Conservation (phyloP, 225 moss, liverwort and hornwort genomes). For the Bryoerythrophyllum caledonicum region DNA sequence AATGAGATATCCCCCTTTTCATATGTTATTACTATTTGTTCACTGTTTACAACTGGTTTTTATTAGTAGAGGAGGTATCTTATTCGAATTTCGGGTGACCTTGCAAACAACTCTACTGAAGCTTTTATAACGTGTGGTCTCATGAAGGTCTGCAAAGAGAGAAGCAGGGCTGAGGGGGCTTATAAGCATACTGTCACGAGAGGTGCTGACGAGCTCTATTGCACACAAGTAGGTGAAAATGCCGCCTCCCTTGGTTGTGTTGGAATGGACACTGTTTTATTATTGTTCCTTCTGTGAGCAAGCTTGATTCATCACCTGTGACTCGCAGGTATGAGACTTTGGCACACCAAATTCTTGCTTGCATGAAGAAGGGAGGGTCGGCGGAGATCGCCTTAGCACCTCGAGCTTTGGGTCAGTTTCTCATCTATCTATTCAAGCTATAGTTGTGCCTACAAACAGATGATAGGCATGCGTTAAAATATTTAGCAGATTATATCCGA, state of each 20-base stretch:
- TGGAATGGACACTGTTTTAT: background rate
- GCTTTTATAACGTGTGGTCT: background rate
- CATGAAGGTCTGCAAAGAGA: slow-evolving; percentile 32
- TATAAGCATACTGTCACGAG: slow-evolving; percentile 26
- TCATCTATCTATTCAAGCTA: background rate
- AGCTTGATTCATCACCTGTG: slow-evolving; percentile 8
- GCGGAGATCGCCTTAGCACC: slow-evolving; percentile 40
- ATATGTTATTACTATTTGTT: too few species aligned
- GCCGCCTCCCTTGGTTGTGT: background rate
- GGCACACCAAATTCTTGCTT: slow-evolving; percentile 42
- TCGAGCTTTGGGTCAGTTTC: slow-evolving; percentile 47
- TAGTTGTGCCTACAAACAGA: slow-evolving; percentile 13
- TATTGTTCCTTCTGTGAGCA: background rate
- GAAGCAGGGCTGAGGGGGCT: slow-evolving; percentile 43
- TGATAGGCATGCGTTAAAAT: background rate
- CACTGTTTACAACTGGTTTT: too few species aligned
- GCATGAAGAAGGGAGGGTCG: slow-evolving; percentile 49
- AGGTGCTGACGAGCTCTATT: slow-evolving; percentile 25
- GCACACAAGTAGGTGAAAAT: slow-evolving; percentile 34
- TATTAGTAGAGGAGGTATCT: too few species aligned
- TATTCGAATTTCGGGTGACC: too few species aligned
- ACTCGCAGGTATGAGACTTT: slow-evolving; percentile 51
- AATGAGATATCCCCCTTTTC: too few species aligned
- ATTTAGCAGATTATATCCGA: background rate
- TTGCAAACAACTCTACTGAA: background rate